Percentiles rank a stretch among this genome's conserved stretches.
phyloP scores from a whole-genome alignment of 2,329 filamentous ascomycete genomes.

The Colletotrichum sojae region DNA sequence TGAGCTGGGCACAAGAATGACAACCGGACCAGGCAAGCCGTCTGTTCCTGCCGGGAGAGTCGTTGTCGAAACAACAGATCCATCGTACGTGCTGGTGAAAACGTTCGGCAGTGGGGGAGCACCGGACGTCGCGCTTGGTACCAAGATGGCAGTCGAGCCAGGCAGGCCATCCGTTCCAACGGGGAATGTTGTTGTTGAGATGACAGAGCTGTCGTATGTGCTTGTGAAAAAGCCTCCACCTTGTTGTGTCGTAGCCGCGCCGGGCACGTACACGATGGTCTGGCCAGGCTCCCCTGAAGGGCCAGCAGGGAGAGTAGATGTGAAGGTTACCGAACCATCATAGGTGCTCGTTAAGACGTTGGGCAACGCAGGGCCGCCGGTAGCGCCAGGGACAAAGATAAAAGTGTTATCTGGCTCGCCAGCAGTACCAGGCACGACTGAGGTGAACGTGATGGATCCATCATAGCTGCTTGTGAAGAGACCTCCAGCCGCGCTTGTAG shows the following conservation, averaged over 20 bases:
- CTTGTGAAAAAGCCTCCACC: constrained; percentile 6
- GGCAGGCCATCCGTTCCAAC: neutral
- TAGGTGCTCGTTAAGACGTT: constrained; percentile 27
- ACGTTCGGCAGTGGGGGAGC: neutral
- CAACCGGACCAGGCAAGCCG: constrained; percentile 13
- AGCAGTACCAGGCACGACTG: neutral
- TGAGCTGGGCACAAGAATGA: neutral
- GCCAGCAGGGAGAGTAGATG: constrained; percentile 7
- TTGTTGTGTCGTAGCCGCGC: neutral
- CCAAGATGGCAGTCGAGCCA: constrained; percentile 10
- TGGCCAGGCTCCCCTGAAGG: neutral
- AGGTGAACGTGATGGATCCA: constrained; percentile 25
- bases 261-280: constrained; percentile 16
- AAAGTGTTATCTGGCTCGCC: constrained; percentile 19
- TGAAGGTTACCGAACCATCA: constrained; percentile 25
- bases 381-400: constrained; percentile 2
- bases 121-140: neutral
- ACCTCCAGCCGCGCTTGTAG: neutral
- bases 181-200: neutral
- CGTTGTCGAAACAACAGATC: constrained; percentile 11
- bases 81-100: constrained; percentile 24
- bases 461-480: constrained; percentile 29
- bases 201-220: constrained; percentile 2
- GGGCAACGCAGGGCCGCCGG: neutral
- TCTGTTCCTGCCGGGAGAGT: neutral